A percentile compares a stretch with the other conserved stretches of the same genome.
Conservation (phyloP, 305 asterid genomes). For the Plantago lanceolata region DNA sequence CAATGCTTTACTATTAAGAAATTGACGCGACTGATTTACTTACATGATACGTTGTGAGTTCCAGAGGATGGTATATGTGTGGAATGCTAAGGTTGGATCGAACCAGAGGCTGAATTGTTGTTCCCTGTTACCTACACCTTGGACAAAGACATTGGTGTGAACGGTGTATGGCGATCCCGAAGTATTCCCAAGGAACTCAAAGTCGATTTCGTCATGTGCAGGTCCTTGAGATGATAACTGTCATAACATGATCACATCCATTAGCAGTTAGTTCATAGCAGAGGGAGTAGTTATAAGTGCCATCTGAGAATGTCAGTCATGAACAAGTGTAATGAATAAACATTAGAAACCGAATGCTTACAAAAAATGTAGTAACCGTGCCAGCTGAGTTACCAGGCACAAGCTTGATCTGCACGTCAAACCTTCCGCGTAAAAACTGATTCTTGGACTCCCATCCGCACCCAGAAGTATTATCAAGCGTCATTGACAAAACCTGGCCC, state of each 20-base stretch:
- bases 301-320: too few relatives aligned
- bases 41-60: constrained; percentile 2
- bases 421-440: constrained; percentile 39
- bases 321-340: neutral
- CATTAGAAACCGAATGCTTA: constrained; percentile 20
- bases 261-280: too few relatives aligned
- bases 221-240: constrained; percentile 3
- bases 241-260: neutral
- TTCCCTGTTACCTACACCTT: neutral
- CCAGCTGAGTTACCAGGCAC: constrained; percentile 63
- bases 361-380: constrained; percentile 60
- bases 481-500: constrained; percentile 41
- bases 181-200: constrained; percentile 3
- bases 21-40: neutral
- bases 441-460: constrained; percentile 49
- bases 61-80: constrained; percentile 2
- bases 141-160: neutral
- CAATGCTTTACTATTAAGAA: neutral
- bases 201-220: neutral
- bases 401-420: constrained; percentile 58
- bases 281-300: too few relatives aligned
- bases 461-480: constrained; percentile 51
- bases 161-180: neutral
- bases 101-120: constrained; percentile 1
- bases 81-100: neutral